Base-by-base conservation (phyloP, 2,329 filamentous ascomycete species). In the Aspergillus candidus region DNA sequence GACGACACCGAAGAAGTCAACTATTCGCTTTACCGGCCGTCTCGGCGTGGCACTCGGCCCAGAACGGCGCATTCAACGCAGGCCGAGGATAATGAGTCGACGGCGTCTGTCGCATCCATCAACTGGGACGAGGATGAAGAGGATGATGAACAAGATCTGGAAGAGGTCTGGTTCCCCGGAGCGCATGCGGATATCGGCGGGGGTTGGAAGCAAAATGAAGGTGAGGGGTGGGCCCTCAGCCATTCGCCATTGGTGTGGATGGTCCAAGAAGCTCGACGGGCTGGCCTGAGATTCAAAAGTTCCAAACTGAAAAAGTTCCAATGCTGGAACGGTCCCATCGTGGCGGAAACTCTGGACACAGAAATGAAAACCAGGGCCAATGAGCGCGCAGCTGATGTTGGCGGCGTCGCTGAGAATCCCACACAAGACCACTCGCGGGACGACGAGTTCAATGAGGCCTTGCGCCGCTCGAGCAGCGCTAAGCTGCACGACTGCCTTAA, bases 141-240 rank as follows among this genome's bases (percentile, higher is more conserved):
- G 11, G 58, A 62, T 12, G 46, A 43, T 0, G 72, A 74, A 1
- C 86, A 90, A 57, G 84, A 91, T 53, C 84, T 91, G 38, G 78
- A 86, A 46, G 87, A 93, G 56, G 77, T 91, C 6, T 72, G 70
- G 70, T 93, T 93, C 56, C 75, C 86, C 0, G 87, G 87, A 7
- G 82, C 83, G 10, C 87, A 94, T 51, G 86, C 80, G 2, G 86
- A 91, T 50, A 80, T 90, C 29, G 86, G 86, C 1, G 86, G 86
- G 7, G 86, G 86, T 0, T 89, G 85, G 86, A 77, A 78, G 39
- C 67, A 78, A 0, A 62, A 70, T 0, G 70, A 71, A 1, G 74
- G 72, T 15, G 84, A 86, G 58, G 53, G 63, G 18, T 70, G 69
- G 52, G 74, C 82, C 6, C 71, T 85, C 17, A 85, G 81, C 51